Evolutionary conservation across 495 filamentous ascomycete genomes (phyloP).

Genomic region (Podospora comata): DNA sequence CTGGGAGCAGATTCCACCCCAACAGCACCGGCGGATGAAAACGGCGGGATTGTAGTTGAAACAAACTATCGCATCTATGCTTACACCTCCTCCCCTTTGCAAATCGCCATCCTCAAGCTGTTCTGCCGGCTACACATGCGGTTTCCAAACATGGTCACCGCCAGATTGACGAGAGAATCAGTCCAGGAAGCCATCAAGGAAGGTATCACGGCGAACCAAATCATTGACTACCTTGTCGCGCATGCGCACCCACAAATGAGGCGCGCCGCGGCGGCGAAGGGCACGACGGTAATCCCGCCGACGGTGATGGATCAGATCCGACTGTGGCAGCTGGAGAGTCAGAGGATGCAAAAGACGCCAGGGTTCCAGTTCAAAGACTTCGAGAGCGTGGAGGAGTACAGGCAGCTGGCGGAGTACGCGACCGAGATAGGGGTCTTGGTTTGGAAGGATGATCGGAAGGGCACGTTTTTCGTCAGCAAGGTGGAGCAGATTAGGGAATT

Average conservation of each 20-base stretch:
- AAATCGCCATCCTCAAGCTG: slow-evolving; percentile 89
- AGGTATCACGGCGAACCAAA: slow-evolving; percentile 93
- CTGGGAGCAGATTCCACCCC: slow-evolving; percentile 30
- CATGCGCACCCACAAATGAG: slow-evolving; percentile 93
- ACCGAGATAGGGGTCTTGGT: slow-evolving; percentile 88
- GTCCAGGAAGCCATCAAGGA: slow-evolving; percentile 79
- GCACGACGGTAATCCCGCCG: slow-evolving; percentile 73
- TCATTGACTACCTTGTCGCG: slow-evolving; percentile 79
- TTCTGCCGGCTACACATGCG: slow-evolving; percentile 82
- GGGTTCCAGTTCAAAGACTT: slow-evolving; percentile 94
- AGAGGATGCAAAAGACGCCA: slow-evolving; percentile 75
- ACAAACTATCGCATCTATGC: slow-evolving; percentile 99
- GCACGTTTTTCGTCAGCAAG: slow-evolving; percentile 82
- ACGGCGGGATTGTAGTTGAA: slow-evolving; percentile 91
- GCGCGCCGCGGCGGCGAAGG: slow-evolving; percentile 54
- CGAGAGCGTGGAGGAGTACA: slow-evolving; percentile 69
- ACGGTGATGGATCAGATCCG: slow-evolving; percentile 97
- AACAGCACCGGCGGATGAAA: slow-evolving; percentile 25
- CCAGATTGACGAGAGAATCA: slow-evolving; percentile 80
- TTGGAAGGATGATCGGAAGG: slow-evolving; percentile 76
- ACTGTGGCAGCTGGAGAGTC: slow-evolving; percentile 95
- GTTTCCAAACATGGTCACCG: slow-evolving; percentile 88
- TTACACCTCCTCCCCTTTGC: slow-evolving; percentile 86
- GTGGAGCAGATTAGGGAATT: slow-evolving; percentile 80
- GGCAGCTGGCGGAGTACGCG: slow-evolving; percentile 70